Evolutionary conservation across 495 filamentous ascomycete genomes (phyloP).

Genomic region (Hyaloscypha bicolor): DNA sequence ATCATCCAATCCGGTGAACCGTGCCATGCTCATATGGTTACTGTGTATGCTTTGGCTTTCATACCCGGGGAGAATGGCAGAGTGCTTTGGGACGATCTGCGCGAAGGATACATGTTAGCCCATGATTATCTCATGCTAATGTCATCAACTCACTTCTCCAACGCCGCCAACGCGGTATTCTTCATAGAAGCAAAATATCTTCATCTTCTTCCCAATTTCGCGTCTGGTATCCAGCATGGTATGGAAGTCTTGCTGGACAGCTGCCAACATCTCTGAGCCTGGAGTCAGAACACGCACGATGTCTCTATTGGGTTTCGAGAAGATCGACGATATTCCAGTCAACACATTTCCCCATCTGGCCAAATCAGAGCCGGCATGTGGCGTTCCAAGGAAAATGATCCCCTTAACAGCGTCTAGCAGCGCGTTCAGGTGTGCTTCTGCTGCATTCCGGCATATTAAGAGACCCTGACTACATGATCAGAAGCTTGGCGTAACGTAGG

Average conservation of each 20-base stretch:
- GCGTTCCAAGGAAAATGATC: background rate
- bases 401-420: background rate
- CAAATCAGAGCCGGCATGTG: background rate
- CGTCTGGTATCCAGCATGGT: background rate
- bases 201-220: background rate
- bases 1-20: no score
- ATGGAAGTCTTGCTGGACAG: background rate
- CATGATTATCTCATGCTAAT: background rate
- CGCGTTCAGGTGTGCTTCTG: background rate
- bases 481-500: no score
- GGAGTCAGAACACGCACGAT: background rate
- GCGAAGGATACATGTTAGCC: background rate
- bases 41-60: background rate
- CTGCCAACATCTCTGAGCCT: background rate
- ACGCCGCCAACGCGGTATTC: background rate
- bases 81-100: background rate
- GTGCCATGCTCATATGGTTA: background rate
- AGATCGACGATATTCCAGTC: background rate
- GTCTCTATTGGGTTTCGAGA: background rate
- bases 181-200: constrained; percentile 1
- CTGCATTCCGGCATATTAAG: background rate
- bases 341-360: background rate
- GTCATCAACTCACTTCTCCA: background rate
- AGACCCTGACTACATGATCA: no score
- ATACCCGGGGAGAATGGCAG: background rate